These are phyloP conservation scores for Sphagnum magellanicum DNA, from an alignment of 228 moss, liverwort and hornwort genomes.

Conservation along the genomic window DNA sequence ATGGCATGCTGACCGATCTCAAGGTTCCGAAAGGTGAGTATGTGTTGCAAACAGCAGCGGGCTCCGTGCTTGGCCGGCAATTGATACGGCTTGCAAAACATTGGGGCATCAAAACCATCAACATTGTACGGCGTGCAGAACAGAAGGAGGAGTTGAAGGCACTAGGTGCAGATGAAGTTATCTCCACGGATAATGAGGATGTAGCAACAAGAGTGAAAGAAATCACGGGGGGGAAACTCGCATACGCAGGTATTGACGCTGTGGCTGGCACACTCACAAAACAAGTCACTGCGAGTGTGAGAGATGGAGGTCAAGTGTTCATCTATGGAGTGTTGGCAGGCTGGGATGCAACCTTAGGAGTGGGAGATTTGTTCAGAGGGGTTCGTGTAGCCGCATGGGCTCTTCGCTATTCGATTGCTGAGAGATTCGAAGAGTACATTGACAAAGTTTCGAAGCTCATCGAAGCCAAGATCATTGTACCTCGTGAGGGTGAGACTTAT, in stretches of 20 bases:
- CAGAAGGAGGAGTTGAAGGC: conserved; percentile 33
- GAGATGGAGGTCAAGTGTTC: conserved; percentile 51
- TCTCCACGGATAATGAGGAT: conserved; percentile 48
- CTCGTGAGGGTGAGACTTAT: conserved; percentile 30
- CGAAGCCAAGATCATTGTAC: conserved; percentile 32
- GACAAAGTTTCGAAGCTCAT: conserved; percentile 35
- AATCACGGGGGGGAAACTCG: conserved; percentile 33
- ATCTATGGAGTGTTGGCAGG: conserved; percentile 48
- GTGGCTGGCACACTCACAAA: conserved; percentile 51
- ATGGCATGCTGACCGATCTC: conserved; percentile 28
- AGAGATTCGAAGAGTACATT: conserved; percentile 27
- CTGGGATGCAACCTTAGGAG: conserved; percentile 25
- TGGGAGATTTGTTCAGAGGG: conserved; percentile 51
- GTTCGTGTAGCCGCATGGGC: conserved; percentile 46
- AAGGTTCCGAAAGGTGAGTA: conserved; percentile 58
- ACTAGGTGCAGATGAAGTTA: conserved; percentile 46
- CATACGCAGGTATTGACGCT: conserved; percentile 40
- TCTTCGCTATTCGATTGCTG: conserved; percentile 16
- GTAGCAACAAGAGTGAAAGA: conserved; percentile 32
- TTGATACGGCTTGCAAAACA: conserved; percentile 43
- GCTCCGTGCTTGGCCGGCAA: conserved; percentile 68
- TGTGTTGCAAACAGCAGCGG: conserved; percentile 63
- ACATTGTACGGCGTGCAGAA: conserved; percentile 39
- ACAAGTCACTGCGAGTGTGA: conserved; percentile 41
- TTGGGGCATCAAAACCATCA: conserved; percentile 56